phyloP scores from a whole-genome alignment of 164 flowering plant genomes.

The Vitis labrusca region DNA sequence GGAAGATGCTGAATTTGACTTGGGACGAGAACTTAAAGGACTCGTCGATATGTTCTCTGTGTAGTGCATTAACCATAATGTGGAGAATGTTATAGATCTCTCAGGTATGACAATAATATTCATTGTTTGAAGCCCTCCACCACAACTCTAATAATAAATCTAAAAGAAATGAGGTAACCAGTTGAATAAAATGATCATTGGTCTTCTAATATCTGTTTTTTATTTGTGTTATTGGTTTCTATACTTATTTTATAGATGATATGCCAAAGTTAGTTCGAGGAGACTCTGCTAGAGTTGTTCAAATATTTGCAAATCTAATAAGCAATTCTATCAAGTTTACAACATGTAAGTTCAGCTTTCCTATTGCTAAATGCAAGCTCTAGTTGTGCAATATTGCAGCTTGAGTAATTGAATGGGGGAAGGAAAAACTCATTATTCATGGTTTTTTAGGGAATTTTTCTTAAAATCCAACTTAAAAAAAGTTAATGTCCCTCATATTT shows the following conservation, averaged over 20 bases:
- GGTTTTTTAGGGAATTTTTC: neutral
- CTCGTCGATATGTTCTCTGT: slow-evolving; percentile 96
- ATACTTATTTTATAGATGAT: slow-evolving; percentile 57
- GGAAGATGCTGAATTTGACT: slow-evolving; percentile 92
- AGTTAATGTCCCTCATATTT: neutral
- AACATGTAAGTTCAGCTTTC: slow-evolving; percentile 54
- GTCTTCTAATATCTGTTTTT: neutral
- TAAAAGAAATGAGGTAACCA: neutral
- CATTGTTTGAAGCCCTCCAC: slow-evolving; percentile 6
- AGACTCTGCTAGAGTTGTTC: slow-evolving; percentile 31
- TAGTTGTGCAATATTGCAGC: neutral
- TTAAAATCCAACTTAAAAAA: neutral
- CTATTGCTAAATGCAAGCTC: neutral
- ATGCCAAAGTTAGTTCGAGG: slow-evolving; percentile 77
- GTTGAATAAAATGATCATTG: neutral
- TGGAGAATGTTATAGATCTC: slow-evolving; percentile 83
- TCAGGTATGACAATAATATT: too few species aligned
- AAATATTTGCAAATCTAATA: slow-evolving; percentile 89
- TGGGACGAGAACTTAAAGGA: slow-evolving; percentile 94
- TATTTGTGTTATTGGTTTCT: neutral
- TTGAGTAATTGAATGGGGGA: neutral
- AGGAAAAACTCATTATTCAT: neutral
- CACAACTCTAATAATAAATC: neutral
- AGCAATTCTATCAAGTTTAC: slow-evolving; percentile 98
- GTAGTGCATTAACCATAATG: slow-evolving; percentile 85